Evolutionary conservation across 768 basidiomycete species (phyloP), one percentile per base, ranked within the genome.

Genomic region (Hydnomerulius pinastri): DNA sequence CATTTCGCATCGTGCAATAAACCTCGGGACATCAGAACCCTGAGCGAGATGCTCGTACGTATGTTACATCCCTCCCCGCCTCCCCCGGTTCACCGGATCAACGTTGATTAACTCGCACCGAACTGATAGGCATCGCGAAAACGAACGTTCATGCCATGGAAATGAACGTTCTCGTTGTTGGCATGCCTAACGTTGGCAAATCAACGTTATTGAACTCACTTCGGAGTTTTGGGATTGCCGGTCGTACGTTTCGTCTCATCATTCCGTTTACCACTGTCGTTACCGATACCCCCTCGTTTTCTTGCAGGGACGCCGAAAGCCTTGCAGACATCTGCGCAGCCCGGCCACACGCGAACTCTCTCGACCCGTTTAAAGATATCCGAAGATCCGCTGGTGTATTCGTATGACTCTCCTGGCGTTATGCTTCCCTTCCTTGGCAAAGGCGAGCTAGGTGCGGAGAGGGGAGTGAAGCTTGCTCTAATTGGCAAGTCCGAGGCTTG

Each of bases 131-230:
- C 59, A 78, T 90, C 58, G 87, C 89, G 27, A 82, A 81, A 60
- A 74, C 76, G 35, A 79, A 85, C 64, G 82, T 82, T 43, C 80
- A 90, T 55, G 78, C 82, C 40, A 81, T 84, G 59, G 89, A 89
- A 65, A 72, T 92, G 57, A 93, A 94, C 60, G 87, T 98, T 6
- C 78, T 98, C 2, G 92, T 98, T 20, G 86, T 97, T 51, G 97
- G 97, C 20, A 98, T 99, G 96, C 97, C 97, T 15, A 98, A 98
- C 67, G 93, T 98, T 40, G 96, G 96, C 35, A 98, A 99, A 72
- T 98, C 95, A 12, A 95, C 92, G 2, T 71, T 98, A 43, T 74
- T 99, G 11, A 99, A 99, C 63, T 83, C 92, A 1, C 77, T 99
- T 23, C 82, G 96, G 36, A 85, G 82, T 61, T 85, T 85, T 63